A percentile compares a stretch with the other conserved stretches of the same genome.
These are phyloP conservation scores for Malania oleifera DNA, from an alignment of 164 flowering plant genomes.

Conservation along the genomic window DNA sequence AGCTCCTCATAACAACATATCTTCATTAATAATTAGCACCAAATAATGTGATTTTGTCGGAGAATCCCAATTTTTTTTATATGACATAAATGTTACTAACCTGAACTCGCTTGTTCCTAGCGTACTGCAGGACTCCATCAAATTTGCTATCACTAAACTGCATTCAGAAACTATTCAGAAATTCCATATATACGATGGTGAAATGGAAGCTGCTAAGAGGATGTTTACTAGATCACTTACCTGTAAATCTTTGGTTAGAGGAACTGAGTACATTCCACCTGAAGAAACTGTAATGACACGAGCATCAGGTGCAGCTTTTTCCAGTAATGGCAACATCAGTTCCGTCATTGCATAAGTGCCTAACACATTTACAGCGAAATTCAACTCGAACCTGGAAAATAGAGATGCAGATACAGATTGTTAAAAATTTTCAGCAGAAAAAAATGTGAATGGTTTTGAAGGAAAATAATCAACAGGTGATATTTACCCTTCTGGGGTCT, in stretches of 20 bases:
- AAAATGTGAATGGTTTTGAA: neutral
- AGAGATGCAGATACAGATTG: constrained; percentile 5
- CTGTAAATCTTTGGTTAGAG: constrained; percentile 74
- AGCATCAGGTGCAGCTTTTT: constrained; percentile 88
- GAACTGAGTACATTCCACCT: constrained; percentile 88
- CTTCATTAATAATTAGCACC: neutral
- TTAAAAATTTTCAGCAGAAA: constrained; percentile 10
- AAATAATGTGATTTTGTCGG: neutral
- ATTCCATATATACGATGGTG: neutral
- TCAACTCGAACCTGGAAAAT: constrained; percentile 65
- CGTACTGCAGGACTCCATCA: constrained; percentile 71
- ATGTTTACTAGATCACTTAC: constrained; percentile 19
- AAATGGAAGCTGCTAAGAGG: neutral
- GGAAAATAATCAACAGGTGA: constrained; percentile 7
- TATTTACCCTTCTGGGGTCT: constrained; percentile 73
- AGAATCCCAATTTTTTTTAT: neutral
- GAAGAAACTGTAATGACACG: constrained; percentile 90
- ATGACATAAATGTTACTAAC: constrained; percentile 27
- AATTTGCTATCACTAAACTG: constrained; percentile 64
- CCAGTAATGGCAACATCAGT: constrained; percentile 70
- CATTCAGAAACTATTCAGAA: constrained; percentile 8
- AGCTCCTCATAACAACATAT: neutral
- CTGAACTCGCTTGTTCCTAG: constrained; percentile 94
- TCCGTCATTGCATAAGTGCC: constrained; percentile 83
- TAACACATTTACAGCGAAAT: constrained; percentile 82